Base-by-base conservation (phyloP, 2,329 filamentous ascomycete species). In the Claviceps sp. region DNA sequence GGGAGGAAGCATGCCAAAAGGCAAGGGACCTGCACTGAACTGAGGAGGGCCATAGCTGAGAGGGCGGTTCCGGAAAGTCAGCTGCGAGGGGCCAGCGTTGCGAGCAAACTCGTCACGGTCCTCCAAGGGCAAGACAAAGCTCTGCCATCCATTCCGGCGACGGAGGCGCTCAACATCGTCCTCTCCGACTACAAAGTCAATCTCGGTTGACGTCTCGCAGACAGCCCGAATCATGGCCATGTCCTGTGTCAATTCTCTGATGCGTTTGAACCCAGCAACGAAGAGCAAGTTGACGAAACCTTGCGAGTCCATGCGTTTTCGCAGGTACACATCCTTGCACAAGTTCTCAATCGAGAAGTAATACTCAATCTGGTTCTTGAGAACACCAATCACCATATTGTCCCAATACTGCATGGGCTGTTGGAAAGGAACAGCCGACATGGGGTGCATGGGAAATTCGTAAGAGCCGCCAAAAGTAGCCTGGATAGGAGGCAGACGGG, bases 271-370 rank as follows among this genome's bases (percentile, higher is more conserved):
- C n/a, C 76, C 77, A 22, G 85, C 79, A 59, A 98, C 84, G 53
- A 95, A 78, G 37, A 78, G 75, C 49, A 98, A 71, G 49, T 81
- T 82, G 14, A 96, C 90, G 62, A 90, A 97, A 17, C 93, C 93
- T 66, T 97, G 87, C 1, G 86, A 87, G 64, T 98, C 91, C 93
- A 98, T 97, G 60, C 90, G 83, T 61, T 80, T 83, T 52, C 93
- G 84, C 53, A 98, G 75, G 67, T 82, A 97, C 62, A 87, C 76
- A 62, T 98, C 93, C 69, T 95, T 96, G 76, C 88, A 86, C 48
- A 97, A 76, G 64, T 98, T 98, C 62, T 96, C 87, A 29, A 95
- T 79, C 0, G 91, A 97, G 70, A 98, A 95, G 69, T 98, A 98
- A 72, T 96, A 98, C 62, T 95, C 88, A 39, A 89, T 78, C 62